phyloP scores from a whole-genome alignment of 169 alveolate genomes.

The Plasmodium yoelii region DNA sequence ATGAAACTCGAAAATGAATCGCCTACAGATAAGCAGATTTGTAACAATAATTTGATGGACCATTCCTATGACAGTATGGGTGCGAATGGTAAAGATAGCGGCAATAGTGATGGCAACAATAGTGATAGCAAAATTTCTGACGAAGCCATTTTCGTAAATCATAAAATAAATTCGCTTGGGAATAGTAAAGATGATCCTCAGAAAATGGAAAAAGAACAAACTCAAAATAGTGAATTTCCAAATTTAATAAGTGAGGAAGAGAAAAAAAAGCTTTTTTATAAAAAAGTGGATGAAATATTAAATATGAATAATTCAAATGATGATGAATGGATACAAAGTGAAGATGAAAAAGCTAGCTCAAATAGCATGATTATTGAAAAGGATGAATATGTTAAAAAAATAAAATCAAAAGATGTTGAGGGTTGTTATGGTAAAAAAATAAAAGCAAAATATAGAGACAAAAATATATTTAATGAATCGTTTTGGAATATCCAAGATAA shows the following conservation, averaged over 20 bases:
- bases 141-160: too few relatives aligned
- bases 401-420: neutral
- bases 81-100: too few relatives aligned
- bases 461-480: neutral
- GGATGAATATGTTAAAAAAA: neutral
- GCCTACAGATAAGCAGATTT: too few relatives aligned
- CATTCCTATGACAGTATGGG: too few relatives aligned
- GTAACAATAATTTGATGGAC: too few relatives aligned
- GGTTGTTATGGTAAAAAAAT: neutral
- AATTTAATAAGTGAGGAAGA: slow-evolving; percentile 9
- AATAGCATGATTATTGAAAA: neutral
- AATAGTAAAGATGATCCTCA: too few relatives aligned
- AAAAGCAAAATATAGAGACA: neutral
- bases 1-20: too few relatives aligned
- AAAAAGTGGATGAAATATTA: slow-evolving; percentile 46
- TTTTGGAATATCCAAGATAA: neutral
- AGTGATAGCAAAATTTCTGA: too few relatives aligned
- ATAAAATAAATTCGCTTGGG: too few relatives aligned
- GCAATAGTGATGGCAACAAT: too few relatives aligned
- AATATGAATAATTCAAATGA: neutral
- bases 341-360: neutral
- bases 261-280: slow-evolving; percentile 22
- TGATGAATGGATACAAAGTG: slow-evolving; percentile 51
- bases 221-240: neutral
- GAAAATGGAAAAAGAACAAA: too few relatives aligned